Base-by-base conservation (phyloP, 2,329 filamentous ascomycete species). In the Talaromyces sp. region DNA sequence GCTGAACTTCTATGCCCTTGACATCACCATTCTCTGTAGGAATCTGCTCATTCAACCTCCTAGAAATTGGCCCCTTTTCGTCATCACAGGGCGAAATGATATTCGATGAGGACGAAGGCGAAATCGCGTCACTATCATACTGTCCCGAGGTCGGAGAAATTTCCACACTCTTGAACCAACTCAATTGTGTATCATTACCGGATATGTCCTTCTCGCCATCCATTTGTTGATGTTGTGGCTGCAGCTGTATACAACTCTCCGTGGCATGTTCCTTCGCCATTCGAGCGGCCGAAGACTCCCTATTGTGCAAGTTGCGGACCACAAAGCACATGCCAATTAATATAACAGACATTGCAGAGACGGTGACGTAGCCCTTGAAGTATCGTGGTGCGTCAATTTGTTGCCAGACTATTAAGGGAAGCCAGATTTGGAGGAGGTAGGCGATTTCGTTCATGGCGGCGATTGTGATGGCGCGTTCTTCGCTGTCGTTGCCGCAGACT, bases 391-490 rank as follows among this genome's bases (percentile, higher is more conserved):
- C 85, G 63, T 89, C 86, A 0, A 87, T 80, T 71, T 88, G 86
- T 75, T 87, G 84, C 88, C 87, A 90, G 14, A 89, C 82, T 3
- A 89, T 71, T 41, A 89, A 80, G 8, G 89, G 89, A 35, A 91
- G 73, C 88, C 88, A 91, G 0, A 88, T 86, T 70, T 90, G 87
- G 52, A 91, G 75, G 1, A 90, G 86, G 67, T 90, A 90, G 0
- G 87, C 88, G 78, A 90, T 83, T 72, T 89, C 84, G 67, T 90
- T 90, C 86, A 90, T 90, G n/a, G 81, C 77, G 0, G 81, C 88
- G 0, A 88, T 83, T 0, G 90, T 87, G 3, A 91, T 78, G 0
- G 89, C 87, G 14, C 88, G 80, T 76, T 90, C 88, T 73, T 91
- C 88, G 65, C 87, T 85, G 56, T 88, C 82, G 3, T 75, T 75